Percentiles rank a stretch among this genome's conserved stretches.
Evolutionary conservation across 2,329 filamentous ascomycete genomes (phyloP).

Genomic region (Stagonosporopsis vannaccii): DNA sequence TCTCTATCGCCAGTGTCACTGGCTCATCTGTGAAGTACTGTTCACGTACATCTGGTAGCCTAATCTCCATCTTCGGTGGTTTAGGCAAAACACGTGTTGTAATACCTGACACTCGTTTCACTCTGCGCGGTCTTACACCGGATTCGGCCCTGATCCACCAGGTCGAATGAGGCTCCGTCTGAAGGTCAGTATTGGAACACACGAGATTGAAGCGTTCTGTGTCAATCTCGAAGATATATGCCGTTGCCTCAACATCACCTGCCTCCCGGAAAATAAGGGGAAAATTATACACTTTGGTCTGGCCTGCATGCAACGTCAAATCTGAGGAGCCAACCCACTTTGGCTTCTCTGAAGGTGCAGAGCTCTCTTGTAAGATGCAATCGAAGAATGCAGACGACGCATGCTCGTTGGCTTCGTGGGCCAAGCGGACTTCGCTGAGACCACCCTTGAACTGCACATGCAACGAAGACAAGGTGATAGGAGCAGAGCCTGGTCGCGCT

Average conservation of each 20-base stretch:
- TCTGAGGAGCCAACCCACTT: slow-evolving; percentile 66
- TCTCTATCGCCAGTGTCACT: slow-evolving; percentile 71
- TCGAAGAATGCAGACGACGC: slow-evolving; percentile 29
- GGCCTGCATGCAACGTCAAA: slow-evolving; percentile 70
- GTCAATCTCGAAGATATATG: slow-evolving; percentile 68
- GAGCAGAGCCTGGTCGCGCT: slow-evolving; percentile 54
- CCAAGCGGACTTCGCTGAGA: slow-evolving; percentile 42
- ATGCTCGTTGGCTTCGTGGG: slow-evolving; percentile 30
- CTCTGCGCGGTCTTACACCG: slow-evolving; percentile 36
- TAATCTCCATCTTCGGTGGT: slow-evolving; percentile 88
- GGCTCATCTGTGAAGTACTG: slow-evolving; percentile 88
- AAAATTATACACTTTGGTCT: slow-evolving; percentile 75
- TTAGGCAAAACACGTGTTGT: slow-evolving; percentile 80
- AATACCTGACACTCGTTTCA: slow-evolving; percentile 51
- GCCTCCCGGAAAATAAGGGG: slow-evolving; percentile 79
- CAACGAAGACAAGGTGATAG: slow-evolving; percentile 58
- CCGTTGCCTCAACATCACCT: slow-evolving; percentile 74
- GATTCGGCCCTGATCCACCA: slow-evolving; percentile 46
- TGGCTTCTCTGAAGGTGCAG: slow-evolving; percentile 35
- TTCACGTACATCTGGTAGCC: slow-evolving; percentile 65
- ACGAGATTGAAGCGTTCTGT: slow-evolving; percentile 72
- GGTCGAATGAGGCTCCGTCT: slow-evolving; percentile 28
- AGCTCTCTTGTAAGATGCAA: slow-evolving; percentile 38
- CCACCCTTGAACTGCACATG: slow-evolving; percentile 62
- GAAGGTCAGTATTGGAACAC: slow-evolving; percentile 64